Evolutionary conservation across 2,329 filamentous ascomycete species (phyloP), one percentile per base, ranked within the genome.

Genomic region (Cladosporium sp.): DNA sequence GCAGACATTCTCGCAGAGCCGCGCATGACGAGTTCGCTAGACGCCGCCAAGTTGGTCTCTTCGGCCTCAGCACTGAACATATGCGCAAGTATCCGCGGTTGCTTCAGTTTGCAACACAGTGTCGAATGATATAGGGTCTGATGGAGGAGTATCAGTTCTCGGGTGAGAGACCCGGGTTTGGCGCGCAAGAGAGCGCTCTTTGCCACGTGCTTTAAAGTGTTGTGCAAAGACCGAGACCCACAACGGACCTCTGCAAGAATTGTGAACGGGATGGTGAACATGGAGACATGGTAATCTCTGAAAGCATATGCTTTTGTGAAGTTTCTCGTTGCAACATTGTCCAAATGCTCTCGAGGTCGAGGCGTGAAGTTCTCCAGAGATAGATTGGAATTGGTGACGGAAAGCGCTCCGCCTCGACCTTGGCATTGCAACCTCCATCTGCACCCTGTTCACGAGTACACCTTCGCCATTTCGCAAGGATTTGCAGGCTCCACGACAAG

Each of bases 1-100:
- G 59, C 14, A 53, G 35, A 28, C 50, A 44, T 55, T 63, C 50
- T 63, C 50, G 61, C 49, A 63, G 61, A 56, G 50, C 49, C 61
- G 61, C 44, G 21, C 33, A 46, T 31, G 35, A 44, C 61, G 50
- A 63, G 35, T 6, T 23, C 35, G 50, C 16, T 12, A 52, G 50
- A 29, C 61, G 23, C n/a, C n/a, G 61, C 61, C 61, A 63, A 63
- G 61, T 18, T n/a, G 56, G 33, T 28, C 8, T 29, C 4, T 44
- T 21, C 31, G 33, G 23, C 29, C 23, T 46, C 33, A 21, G 35
- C n/a, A 6, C 23, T 57, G 21, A 2, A 23, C 56, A 18, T 31
- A 14, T 59, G 35, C 35, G 37, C 35, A 57, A 33, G 55, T 23
- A 21, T 26, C 56, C 35, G 56, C 18, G 23, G 23, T 46, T 26